phyloP scores from a whole-genome alignment of 208 protist genomes.

The Histomonas meleagridis region DNA sequence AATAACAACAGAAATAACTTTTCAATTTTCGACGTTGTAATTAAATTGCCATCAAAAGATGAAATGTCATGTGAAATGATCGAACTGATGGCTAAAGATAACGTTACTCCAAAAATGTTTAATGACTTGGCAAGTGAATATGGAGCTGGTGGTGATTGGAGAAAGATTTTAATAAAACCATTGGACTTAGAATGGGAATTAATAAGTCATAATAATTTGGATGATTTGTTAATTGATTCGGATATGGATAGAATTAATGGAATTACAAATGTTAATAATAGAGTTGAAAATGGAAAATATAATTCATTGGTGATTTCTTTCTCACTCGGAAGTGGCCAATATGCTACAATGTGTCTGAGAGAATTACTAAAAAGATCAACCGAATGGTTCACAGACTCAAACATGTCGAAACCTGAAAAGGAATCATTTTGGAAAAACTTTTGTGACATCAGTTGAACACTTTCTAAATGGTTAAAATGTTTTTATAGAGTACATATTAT shows the following conservation, averaged over 20 bases:
- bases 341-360: constrained; percentile 33
- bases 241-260: not conserved
- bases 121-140: not conserved
- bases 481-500: too few species aligned
- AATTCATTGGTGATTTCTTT: not conserved
- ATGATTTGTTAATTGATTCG: not conserved
- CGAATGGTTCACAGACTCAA: not conserved
- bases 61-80: not conserved
- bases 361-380: constrained; percentile 6
- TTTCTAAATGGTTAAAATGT: too few species aligned
- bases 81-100: not conserved
- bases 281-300: not conserved
- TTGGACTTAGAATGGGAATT: not conserved
- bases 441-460: too few species aligned
- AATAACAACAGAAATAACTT: not conserved
- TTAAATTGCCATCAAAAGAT: not conserved
- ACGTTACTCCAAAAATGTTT: not conserved
- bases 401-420: too few species aligned
- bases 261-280: not conserved
- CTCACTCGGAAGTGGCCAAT: not conserved
- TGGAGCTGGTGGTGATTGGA: not conserved
- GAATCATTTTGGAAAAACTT: too few species aligned
- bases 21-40: not conserved
- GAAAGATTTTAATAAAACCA: not conserved
- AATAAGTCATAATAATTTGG: not conserved